A percentile compares a stretch with the other conserved stretches of the same genome.
Conservation (phyloP, 225 moss, liverwort and hornwort species). For the Straminergon stramineum region DNA sequence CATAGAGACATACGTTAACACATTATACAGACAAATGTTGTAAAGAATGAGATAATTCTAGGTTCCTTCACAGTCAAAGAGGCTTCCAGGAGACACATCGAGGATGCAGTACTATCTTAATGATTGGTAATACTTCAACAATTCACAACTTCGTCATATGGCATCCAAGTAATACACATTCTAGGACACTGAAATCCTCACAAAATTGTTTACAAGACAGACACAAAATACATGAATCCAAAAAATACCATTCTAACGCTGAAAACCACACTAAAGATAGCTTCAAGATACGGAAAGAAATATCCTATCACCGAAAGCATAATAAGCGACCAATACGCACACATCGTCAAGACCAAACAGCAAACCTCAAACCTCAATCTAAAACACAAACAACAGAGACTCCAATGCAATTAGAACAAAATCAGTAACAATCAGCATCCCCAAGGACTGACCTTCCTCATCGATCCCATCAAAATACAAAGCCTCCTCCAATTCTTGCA, state of each 20-base stretch:
- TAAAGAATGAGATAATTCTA: neutral
- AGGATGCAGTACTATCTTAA: neutral
- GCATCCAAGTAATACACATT: neutral
- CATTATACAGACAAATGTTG: neutral
- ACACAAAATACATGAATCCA: neutral
- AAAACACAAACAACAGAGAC: neutral
- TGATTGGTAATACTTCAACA: neutral
- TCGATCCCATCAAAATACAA: neutral
- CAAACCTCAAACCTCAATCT: neutral
- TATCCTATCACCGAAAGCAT: neutral
- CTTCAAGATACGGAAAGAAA: neutral
- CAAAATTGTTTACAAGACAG: no score
- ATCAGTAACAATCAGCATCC: neutral
- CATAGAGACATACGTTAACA: neutral
- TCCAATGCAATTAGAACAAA: neutral
- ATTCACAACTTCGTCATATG: neutral
- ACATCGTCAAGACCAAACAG: neutral
- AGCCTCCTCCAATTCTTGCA: slow-evolving; percentile 27
- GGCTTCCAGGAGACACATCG: neutral
- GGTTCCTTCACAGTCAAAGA: neutral
- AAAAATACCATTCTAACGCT: no score
- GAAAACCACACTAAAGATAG: neutral
- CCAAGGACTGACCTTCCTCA: slow-evolving; percentile 9
- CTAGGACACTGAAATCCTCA: neutral
- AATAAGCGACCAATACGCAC: neutral